phyloP scores from a whole-genome alignment of 2,329 filamentous ascomycete genomes.

The Stachybotrys elegans region DNA sequence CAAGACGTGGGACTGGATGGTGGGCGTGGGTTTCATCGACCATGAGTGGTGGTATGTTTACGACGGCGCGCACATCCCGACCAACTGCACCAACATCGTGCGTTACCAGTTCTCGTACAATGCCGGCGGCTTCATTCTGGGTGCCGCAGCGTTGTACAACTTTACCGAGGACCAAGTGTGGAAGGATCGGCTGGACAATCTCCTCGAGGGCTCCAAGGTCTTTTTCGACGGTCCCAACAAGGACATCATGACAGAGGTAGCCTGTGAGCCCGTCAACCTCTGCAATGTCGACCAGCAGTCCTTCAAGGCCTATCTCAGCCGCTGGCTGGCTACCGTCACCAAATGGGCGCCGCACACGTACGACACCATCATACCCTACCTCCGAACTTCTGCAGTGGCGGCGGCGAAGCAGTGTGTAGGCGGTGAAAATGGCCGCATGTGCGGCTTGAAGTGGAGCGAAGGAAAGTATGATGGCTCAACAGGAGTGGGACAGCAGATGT shows the following conservation, averaged over 20 bases:
- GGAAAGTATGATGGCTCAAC: constrained; percentile 52
- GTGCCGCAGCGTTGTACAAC: constrained; percentile 66
- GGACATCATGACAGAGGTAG: constrained; percentile 59
- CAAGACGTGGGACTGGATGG: constrained; percentile 67
- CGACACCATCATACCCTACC: constrained; percentile 44
- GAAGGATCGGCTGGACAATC: constrained; percentile 52
- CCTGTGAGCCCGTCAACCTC: constrained; percentile 56
- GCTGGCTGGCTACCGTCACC: constrained; percentile 57
- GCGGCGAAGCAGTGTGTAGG: constrained; percentile 55
- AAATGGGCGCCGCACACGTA: constrained; percentile 59
- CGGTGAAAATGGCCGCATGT: constrained; percentile 51
- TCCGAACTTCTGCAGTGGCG: constrained; percentile 51
- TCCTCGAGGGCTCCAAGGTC: constrained; percentile 47
- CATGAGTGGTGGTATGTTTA: constrained; percentile 55
- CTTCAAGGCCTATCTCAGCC: constrained; percentile 59
- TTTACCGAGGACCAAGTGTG: constrained; percentile 48
- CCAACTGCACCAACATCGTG: constrained; percentile 53
- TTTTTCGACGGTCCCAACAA: constrained; percentile 50
- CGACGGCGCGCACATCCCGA: constrained; percentile 53
- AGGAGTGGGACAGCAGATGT: constrained; percentile 68
- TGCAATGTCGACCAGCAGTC: constrained; percentile 60
- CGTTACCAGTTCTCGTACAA: constrained; percentile 68
- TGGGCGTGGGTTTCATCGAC: constrained; percentile 51
- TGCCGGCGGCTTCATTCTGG: constrained; percentile 59
- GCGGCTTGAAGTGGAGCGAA: constrained; percentile 55